Percentiles rank a stretch among this genome's conserved stretches.
Conservation (phyloP, 805 yeast genomes). For the Lipomyces sp. region DNA sequence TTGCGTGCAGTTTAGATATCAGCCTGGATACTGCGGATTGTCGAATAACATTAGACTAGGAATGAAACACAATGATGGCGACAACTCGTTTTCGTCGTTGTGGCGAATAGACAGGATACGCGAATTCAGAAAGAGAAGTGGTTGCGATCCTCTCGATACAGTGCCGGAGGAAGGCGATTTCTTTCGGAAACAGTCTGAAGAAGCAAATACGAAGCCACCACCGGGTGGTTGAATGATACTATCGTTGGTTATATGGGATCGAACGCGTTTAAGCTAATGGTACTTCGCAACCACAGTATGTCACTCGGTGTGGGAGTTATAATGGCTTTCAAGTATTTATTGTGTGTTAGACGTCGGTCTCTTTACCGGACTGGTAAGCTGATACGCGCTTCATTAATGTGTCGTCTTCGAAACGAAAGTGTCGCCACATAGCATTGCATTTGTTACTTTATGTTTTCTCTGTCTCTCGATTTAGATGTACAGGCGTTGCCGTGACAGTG, state of each 20-base stretch:
- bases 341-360: not conserved
- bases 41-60: conserved; percentile 27
- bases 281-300: not conserved
- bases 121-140: conserved; percentile 32
- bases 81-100: conserved; percentile 40
- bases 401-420: no score
- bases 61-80: conserved; percentile 17
- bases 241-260: not conserved
- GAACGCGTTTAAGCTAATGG: not conserved
- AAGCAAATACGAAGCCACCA: not conserved
- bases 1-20: conserved; percentile 37
- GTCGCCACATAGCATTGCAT: no score
- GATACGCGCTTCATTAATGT: no score
- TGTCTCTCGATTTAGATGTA: no score
- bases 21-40: conserved; percentile 18
- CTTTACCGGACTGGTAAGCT: no score
- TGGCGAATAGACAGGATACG: conserved; percentile 46
- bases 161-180: conserved; percentile 18
- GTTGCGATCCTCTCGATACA: conserved; percentile 39
- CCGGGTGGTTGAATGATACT: not conserved
- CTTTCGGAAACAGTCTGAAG: not conserved
- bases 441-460: no score
- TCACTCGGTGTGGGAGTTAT: not conserved
- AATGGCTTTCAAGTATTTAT: not conserved
- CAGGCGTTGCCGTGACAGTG: no score